Evolutionary conservation across 192 early-diverging fungal genomes (phyloP), one percentile per base, ranked within the genome.

Genomic region (Mortierella hygrophila): DNA sequence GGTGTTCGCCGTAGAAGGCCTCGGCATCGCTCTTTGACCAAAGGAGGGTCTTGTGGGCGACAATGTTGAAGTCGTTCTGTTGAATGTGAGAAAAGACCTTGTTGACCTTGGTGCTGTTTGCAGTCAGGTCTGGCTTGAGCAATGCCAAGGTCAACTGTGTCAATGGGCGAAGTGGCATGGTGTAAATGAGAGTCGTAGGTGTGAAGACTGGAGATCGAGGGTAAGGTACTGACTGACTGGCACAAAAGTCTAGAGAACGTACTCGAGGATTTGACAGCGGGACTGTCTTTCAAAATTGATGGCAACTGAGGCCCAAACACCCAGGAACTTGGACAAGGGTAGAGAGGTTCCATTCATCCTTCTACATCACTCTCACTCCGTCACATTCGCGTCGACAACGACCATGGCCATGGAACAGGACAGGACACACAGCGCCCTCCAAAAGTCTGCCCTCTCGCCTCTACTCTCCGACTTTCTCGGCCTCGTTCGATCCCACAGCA

Each of bases 71-170:
- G 0, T 88, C 70, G 35, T 88, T 81, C 23, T 84, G 55, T 37
- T 82, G 76, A 63, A 93, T 90, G 68, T 85, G 88, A n/a, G 79
- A 63, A 65, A 91, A 63, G n/a, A 94, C 90, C 54, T 81, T 79
- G 23, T 47, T 18, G 10, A 82, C 74, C 52, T 90, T 78, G 47
- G 68, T 41, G 21, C 92, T 91, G 81, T 95, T 92, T 9, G 94
- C 94, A 68, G 91, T 87, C 32, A 96, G 80, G 78, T 96, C 95
- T 47, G 95, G 95, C 77, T 96, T 96, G 68, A 96, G 85, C 52
- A 96, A 77, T 18, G 93, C 95, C 44, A 96, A 82, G 2, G 95
- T 96, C 7, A 92, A 74, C 32, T 92, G 91, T 77, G 84, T 78
- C 41, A 77, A 77, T 78, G 84, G 84, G 21, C 84, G 84, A 37